phyloP scores from a whole-genome alignment of 208 protist genomes.

The Endotrypanum monterogeii region DNA sequence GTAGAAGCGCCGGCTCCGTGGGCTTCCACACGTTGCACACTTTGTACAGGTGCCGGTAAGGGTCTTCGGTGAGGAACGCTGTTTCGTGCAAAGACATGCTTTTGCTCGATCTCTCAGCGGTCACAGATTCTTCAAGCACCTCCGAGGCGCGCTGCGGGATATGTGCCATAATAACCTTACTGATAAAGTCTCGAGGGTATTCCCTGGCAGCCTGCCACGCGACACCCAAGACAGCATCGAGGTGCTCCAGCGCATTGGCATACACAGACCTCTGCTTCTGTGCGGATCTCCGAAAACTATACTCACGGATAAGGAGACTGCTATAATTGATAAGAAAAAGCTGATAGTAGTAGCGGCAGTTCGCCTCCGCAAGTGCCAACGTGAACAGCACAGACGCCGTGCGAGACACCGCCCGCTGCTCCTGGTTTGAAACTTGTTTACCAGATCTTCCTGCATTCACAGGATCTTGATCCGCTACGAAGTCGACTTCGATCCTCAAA shows the following conservation, averaged over 20 bases:
- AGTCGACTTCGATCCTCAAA: not conserved
- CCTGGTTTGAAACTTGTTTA: not conserved
- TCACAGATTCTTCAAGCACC: not conserved
- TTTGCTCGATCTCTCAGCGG: not conserved
- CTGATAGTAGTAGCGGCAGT: slow-evolving; percentile 22
- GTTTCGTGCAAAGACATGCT: not conserved
- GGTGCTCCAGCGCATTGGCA: slow-evolving; percentile 10
- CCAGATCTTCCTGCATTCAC: not conserved
- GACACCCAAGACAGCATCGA: too few species aligned
- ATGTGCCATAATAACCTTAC: not conserved
- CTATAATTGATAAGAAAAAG: slow-evolving; percentile 17
- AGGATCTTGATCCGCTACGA: not conserved
- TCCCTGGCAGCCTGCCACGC: not conserved
- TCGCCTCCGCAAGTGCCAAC: slow-evolving; percentile 20
- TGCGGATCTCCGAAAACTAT: too few species aligned
- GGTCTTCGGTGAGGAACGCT: not conserved
- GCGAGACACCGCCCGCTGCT: not conserved
- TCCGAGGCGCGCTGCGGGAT: not conserved
- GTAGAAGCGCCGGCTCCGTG: slow-evolving; percentile 6
- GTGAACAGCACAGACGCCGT: slow-evolving; percentile 7
- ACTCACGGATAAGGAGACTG: slow-evolving; percentile 7
- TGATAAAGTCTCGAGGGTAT: not conserved
- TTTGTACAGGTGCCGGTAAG: slow-evolving; percentile 8
- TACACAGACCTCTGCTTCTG: slow-evolving; percentile 10
- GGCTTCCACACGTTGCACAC: not conserved